Evolutionary conservation across 495 filamentous ascomycete genomes (phyloP), one percentile per base, ranked within the genome.

Genomic region (Paragyromitra xinjiangensis): DNA sequence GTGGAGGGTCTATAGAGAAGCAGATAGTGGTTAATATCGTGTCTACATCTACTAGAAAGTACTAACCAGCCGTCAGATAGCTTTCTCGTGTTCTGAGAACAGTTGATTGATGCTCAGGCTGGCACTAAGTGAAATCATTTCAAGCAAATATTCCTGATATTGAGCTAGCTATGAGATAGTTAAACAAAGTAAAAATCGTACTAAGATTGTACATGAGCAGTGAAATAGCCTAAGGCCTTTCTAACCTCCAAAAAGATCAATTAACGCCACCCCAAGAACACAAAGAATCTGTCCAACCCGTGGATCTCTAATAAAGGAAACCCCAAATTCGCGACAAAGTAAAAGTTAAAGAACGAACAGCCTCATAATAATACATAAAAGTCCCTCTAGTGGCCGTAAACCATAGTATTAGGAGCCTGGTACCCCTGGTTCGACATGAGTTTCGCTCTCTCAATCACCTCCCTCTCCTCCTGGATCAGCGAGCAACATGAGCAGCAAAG

Each of bases 401-500:
- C 42, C 77, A 79, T 79, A 12, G 51, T 61, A 3, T 40, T 26
- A 0, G 77, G 77, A 5, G 51, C 29, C n/a, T 79, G 73, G 24
- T 79, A 79, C 14, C 77, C 73, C 22, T 70, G 44, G 26, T 44
- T 40, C 6, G 26, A 7, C 12, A 16, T 5, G n/a, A n/a, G 14
- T 34, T 67, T 75, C n/a, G 45, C 39, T 45, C 62, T 72, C 22
- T 77, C 53, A 14, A 53, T 26, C 19, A 81, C 79, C 26, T 81
- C 79, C 11, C 40, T 77, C 62, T 81, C 79, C 40, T 81, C 78
- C 50, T 81, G 79, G 7, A 78, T 53, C 16, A 78, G 29, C 6
- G 79, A 53, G 78, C 86, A 87, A 71, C 83, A 82, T 14, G 69
- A 72, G 72, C 86, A 87, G 81, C 86, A 87, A 76, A 79, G 84